Conservation (phyloP, 2,329 filamentous ascomycete genomes). For the Fusarium sublunatum region DNA sequence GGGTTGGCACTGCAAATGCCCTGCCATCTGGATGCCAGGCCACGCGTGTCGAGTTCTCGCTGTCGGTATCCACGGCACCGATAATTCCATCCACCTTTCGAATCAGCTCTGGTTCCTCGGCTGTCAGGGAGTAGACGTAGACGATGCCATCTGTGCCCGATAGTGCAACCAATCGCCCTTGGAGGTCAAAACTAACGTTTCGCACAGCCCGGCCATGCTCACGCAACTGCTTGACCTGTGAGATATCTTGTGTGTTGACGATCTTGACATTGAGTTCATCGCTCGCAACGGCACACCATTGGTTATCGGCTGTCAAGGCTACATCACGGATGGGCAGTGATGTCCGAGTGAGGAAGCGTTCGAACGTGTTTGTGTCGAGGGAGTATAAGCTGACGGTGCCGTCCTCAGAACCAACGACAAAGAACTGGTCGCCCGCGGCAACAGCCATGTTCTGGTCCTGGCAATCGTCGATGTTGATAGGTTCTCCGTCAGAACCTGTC, state of each 20-base stretch:
- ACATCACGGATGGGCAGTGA: slow-evolving; percentile 90
- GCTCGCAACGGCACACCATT: slow-evolving; percentile 96
- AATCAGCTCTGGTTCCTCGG: slow-evolving; percentile 82
- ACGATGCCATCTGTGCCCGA: slow-evolving; percentile 90
- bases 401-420: slow-evolving; percentile 91
- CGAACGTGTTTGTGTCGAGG: slow-evolving; percentile 77
- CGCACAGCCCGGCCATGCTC: slow-evolving; percentile 91
- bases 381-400: slow-evolving; percentile 96
- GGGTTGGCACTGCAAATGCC: slow-evolving; percentile 87
- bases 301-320: slow-evolving; percentile 80
- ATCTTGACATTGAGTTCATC: slow-evolving; percentile 94
- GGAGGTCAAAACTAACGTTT: slow-evolving; percentile 88
- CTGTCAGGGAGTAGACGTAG: slow-evolving; percentile 87
- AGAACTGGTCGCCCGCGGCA: slow-evolving; percentile 80
- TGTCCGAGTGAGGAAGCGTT: slow-evolving; percentile 83
- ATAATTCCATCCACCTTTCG: slow-evolving; percentile 89
- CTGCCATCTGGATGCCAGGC: slow-evolving; percentile 96
- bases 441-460: slow-evolving; percentile 87
- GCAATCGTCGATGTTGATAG: slow-evolving; percentile 89
- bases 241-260: slow-evolving; percentile 83
- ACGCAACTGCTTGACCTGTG: slow-evolving; percentile 78
- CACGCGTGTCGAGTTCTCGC: slow-evolving; percentile 76
- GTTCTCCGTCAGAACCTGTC: slow-evolving; percentile 91
- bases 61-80: slow-evolving; percentile 77
- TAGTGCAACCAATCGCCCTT: slow-evolving; percentile 78